phyloP scores from a whole-genome alignment of 352 stramenopile genomes.

The Globisporangium paroecandrum region DNA sequence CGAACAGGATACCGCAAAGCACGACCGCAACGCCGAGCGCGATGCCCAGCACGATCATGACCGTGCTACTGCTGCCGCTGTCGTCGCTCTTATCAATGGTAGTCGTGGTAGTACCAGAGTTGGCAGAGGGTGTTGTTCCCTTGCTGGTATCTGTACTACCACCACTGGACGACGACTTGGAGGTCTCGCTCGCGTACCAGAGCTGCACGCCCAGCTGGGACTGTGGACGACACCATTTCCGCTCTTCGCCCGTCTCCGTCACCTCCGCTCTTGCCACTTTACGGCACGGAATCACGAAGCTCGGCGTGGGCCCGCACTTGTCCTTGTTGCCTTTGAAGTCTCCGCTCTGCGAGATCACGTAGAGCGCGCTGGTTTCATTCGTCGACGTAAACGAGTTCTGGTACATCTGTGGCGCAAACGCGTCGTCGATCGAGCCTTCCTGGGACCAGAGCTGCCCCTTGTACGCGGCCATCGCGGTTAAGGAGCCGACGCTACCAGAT shows the following conservation, averaged over 20 bases:
- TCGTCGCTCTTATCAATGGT: not conserved
- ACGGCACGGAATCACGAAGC: conserved; percentile 32
- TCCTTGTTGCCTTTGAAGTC: conserved; percentile 6
- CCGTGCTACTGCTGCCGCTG: conserved; percentile 15
- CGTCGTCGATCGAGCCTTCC: conserved; percentile 29
- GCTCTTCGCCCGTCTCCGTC: conserved; percentile 13
- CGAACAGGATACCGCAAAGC: not conserved
- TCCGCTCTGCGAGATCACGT: conserved; percentile 4
- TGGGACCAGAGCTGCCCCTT: conserved; percentile 19
- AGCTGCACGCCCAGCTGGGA: conserved; percentile 24
- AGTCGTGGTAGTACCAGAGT: not conserved
- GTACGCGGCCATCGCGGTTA: conserved; percentile 5
- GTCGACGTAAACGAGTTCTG: conserved; percentile 17
- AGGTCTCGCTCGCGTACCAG: conserved; percentile 25
- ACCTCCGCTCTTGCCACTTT: conserved; percentile 13
- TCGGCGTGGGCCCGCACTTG: conserved; percentile 16
- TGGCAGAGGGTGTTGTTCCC: too few species aligned
- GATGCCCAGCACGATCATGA: conserved; percentile 21
- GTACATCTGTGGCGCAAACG: conserved; percentile 32
- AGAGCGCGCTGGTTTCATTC: conserved; percentile 9
- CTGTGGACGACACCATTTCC: conserved; percentile 32
- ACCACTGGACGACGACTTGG: not conserved
- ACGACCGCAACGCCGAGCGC: conserved; percentile 23
- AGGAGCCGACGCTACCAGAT: not conserved
- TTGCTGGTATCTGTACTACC: not conserved